Percentiles rank a stretch among this genome's conserved stretches.
phyloP scores from a whole-genome alignment of 2,329 filamentous ascomycete species.

The Parascedosporium putredinis region DNA sequence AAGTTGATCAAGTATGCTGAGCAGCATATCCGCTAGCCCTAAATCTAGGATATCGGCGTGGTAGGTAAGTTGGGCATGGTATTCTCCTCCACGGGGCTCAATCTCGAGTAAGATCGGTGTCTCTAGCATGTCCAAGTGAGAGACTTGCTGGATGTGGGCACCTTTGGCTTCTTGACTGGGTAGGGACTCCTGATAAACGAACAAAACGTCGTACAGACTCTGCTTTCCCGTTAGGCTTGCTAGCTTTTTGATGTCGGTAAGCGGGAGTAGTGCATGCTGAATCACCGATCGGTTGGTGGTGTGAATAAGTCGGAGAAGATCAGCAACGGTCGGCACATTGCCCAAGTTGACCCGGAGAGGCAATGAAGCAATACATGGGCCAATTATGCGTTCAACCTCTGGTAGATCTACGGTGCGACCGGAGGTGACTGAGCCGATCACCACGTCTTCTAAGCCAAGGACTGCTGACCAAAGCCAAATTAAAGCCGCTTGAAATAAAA shows the following conservation, averaged over 20 bases:
- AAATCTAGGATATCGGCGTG: slow-evolving; percentile 38
- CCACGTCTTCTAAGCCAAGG: slow-evolving; percentile 52
- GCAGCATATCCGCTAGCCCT: slow-evolving; percentile 44
- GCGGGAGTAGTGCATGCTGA: slow-evolving; percentile 49
- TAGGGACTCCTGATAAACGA: slow-evolving; percentile 76
- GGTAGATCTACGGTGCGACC: slow-evolving; percentile 64
- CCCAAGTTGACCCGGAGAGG: slow-evolving; percentile 58
- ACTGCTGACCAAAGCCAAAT: slow-evolving; percentile 56
- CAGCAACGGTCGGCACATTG: slow-evolving; percentile 37
- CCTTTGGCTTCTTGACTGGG: slow-evolving; percentile 22
- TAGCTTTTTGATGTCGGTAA: slow-evolving; percentile 58
- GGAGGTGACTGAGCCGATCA: slow-evolving; percentile 72
- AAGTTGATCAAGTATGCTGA: slow-evolving; percentile 50
- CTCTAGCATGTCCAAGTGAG: slow-evolving; percentile 62
- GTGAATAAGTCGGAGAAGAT: slow-evolving; percentile 56
- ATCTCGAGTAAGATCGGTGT: slow-evolving; percentile 68
- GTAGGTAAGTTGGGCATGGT: slow-evolving; percentile 35
- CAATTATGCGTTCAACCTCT: slow-evolving; percentile 62
- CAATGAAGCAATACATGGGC: slow-evolving; percentile 68
- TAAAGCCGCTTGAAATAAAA: slow-evolving; percentile 65
- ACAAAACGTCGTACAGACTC: slow-evolving; percentile 63
- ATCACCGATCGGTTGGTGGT: slow-evolving; percentile 55
- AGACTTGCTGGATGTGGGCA: slow-evolving; percentile 37
- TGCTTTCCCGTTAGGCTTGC: slow-evolving; percentile 43
- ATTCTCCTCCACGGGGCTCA: slow-evolving; percentile 44